Conservation (phyloP, 2,329 filamentous ascomycete species). For the Fusarium stilboides region DNA sequence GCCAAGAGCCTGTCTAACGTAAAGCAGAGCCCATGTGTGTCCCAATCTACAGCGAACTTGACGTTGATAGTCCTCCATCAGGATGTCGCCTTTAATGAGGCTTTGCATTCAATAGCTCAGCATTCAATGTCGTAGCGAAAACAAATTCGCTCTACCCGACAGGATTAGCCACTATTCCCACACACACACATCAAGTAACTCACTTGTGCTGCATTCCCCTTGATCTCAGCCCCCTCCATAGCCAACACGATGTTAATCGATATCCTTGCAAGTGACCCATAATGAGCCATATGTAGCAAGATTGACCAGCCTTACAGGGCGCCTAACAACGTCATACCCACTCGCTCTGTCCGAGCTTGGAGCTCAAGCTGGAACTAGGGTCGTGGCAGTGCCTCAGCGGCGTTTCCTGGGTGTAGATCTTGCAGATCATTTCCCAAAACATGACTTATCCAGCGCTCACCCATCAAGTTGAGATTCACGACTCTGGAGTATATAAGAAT, state of each 20-base stretch:
- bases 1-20: too few relatives aligned
- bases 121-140: too few relatives aligned
- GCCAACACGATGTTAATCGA: background rate
- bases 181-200: too few relatives aligned
- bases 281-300: background rate
- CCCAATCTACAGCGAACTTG: too few relatives aligned
- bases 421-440: slow-evolving; percentile 10
- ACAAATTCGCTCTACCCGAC: too few relatives aligned
- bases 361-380: background rate
- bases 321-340: slow-evolving; percentile 7
- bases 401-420: background rate
- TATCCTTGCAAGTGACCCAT: background rate
- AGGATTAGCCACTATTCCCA: too few relatives aligned
- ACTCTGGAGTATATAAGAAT: slow-evolving; percentile 16
- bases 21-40: too few relatives aligned
- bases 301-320: slow-evolving; percentile 22
- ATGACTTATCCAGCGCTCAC: slow-evolving; percentile 19
- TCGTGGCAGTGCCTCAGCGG: slow-evolving; percentile 20
- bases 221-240: background rate
- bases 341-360: slow-evolving; percentile 11
- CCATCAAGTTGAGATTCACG: background rate
- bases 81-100: too few relatives aligned
- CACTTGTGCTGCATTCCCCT: background rate
- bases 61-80: too few relatives aligned
- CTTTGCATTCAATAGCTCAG: too few relatives aligned